Conservation (phyloP, 352 stramenopile species). For the Hyaloperonospora brassicae region DNA sequence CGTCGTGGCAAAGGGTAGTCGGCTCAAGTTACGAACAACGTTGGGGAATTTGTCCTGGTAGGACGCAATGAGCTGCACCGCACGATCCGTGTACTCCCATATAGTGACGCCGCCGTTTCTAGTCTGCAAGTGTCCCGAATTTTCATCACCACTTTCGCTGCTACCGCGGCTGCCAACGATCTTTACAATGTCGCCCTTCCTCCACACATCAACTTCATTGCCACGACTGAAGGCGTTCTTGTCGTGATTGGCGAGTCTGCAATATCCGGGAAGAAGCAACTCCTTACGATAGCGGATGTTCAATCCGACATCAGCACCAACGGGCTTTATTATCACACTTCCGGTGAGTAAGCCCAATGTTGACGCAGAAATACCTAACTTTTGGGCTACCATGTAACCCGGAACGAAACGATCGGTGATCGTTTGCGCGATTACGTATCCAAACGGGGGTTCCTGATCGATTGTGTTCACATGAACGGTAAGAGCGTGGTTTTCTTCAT, state of each 20-base stretch:
- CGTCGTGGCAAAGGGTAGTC: conserved; percentile 78
- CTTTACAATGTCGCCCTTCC: conserved; percentile 86
- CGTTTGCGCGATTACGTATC: conserved; percentile 88
- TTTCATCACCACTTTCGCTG: conserved; percentile 4
- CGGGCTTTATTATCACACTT: conserved; percentile 90
- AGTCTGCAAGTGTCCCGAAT: conserved; percentile 1
- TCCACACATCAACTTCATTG: conserved; percentile 69
- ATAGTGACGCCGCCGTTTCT: conserved; percentile 28
- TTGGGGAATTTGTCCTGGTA: conserved; percentile 92
- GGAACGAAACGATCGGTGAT: conserved; percentile 87
- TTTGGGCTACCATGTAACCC: conserved; percentile 74
- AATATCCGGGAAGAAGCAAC: conserved; percentile 89
- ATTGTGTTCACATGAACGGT: conserved; percentile 89
- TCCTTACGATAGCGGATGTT: conserved; percentile 80
- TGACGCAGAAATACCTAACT: conserved; percentile 87
- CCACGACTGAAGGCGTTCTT: conserved; percentile 10
- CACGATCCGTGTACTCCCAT: conserved; percentile 97
- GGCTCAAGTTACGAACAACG: conserved; percentile 85
- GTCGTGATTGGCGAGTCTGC: conserved; percentile 45
- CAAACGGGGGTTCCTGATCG: conserved; percentile 93
- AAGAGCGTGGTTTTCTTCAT: conserved; percentile 70
- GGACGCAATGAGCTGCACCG: conserved; percentile 88
- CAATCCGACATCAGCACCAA: conserved; percentile 84
- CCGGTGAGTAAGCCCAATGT: conserved; percentile 92
- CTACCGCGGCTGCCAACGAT: conserved; percentile 83